A percentile compares a stretch with the other conserved stretches of the same genome.
phyloP scores from a whole-genome alignment of 306 rosid genomes.

The Senna siamea region DNA sequence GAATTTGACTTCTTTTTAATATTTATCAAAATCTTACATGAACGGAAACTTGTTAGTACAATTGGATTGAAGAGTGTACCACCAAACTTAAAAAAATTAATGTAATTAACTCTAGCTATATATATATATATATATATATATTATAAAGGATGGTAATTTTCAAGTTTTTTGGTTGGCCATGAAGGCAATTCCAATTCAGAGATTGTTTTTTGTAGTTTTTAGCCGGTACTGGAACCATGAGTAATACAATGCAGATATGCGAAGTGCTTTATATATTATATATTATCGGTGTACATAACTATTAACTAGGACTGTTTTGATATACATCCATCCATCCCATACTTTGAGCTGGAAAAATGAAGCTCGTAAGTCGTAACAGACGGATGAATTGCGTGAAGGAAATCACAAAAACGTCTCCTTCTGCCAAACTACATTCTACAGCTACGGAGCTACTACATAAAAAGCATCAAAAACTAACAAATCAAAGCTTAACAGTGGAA shows the following conservation, averaged over 20 bases:
- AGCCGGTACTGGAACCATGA: neutral
- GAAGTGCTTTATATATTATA: neutral
- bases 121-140: too few relatives aligned
- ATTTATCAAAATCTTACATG: too few relatives aligned
- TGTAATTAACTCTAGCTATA: too few relatives aligned
- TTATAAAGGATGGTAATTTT: too few relatives aligned
- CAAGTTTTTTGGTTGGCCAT: neutral
- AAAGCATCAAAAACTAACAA: neutral
- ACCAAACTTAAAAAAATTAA: too few relatives aligned
- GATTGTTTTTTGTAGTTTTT: too few relatives aligned
- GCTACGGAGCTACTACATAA: neutral
- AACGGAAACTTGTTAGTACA: too few relatives aligned
- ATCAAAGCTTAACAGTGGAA: neutral
- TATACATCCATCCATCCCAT: slow-evolving; percentile 27
- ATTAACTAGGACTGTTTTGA: too few relatives aligned
- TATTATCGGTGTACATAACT: neutral
- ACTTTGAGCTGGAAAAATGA: slow-evolving; percentile 59
- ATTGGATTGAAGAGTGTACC: too few relatives aligned
- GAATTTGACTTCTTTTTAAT: too few relatives aligned
- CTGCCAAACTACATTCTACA: slow-evolving; percentile 15
- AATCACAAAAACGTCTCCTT: slow-evolving; percentile 80
- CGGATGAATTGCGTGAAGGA: slow-evolving; percentile 49
- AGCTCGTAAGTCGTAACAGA: too few relatives aligned
- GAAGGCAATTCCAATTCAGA: neutral
- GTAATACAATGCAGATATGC: neutral